Evolutionary conservation across 2,329 filamentous ascomycete species (phyloP), one percentile per base, ranked within the genome.

Genomic region (Tolypocladium ophioglossoides): DNA sequence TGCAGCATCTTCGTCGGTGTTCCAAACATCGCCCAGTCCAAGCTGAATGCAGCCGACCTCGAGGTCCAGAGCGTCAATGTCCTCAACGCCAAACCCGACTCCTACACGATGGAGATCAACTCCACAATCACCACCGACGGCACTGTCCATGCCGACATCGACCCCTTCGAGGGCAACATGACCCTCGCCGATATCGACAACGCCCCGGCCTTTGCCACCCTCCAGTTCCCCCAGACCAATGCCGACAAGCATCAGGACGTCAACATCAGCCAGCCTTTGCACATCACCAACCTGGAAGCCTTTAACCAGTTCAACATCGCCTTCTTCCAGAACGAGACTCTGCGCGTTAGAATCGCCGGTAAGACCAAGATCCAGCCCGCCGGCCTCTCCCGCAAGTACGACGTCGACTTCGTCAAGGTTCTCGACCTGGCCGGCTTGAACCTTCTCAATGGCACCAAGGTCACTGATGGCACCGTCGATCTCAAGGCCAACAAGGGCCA

Each of bases 391-490:
- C 72, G 69, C 54, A 71, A 72, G 52, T 82, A 75, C 59, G 64
- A 63, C 8, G 77, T 80, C 56, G 73, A 72, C 55, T 84, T 84
- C 64, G 76, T 77, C 64, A 83, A 84, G 73, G 77, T 73, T 8
- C 56, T 83, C 47, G 66, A 68, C 20, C 62, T 83, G 54, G 74
- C 74, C 51, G 75, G 78, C 52, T 67, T 79, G 18, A 80, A 83
- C 63, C 71, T 74, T 55, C 80, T 88, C 58, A 63, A 72, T 44
- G 82, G 82, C 51, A 77, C 80, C 51, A 64, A 67, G 34, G 76
- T 85, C 55, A 72, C 68, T 52, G 70, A 80, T 41, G 74, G 79
- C 57, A 68, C 69, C 44, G 75, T 85, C 58, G 66, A 72, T 37
- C 61, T 75, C 22, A 60, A 65, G 32, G 55, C 62, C 16, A 63